These are phyloP conservation scores for Arachnomyces sp. DNA, from an alignment of 2,329 filamentous ascomycete species.

Conservation along the genomic window DNA sequence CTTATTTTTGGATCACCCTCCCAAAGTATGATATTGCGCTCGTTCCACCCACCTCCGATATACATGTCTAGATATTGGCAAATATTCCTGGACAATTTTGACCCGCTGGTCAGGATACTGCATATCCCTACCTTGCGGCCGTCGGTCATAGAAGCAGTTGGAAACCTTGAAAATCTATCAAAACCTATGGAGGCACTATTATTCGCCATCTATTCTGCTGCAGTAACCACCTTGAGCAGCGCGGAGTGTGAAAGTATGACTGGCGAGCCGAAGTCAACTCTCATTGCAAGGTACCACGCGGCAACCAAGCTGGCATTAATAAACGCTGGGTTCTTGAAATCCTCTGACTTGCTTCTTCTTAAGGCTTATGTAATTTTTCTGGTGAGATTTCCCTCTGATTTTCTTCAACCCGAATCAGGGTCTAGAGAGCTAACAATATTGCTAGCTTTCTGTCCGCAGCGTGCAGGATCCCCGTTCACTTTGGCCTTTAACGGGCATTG, in stretches of 20 bases:
- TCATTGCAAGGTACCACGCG: conserved; percentile 36
- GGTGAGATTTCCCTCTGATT: conserved; percentile 27
- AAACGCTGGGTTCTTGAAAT: conserved; percentile 36
- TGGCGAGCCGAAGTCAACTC: conserved; percentile 27
- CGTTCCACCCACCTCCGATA: conserved; percentile 17
- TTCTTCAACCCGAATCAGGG: not conserved
- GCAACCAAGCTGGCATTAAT: conserved; percentile 41
- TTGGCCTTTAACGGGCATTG: conserved; percentile 45
- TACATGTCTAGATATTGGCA: conserved; percentile 64
- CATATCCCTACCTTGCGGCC: conserved; percentile 63
- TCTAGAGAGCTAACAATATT: not conserved
- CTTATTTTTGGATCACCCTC: conserved; percentile 1
- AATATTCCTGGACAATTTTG: conserved; percentile 63
- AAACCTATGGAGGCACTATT: conserved; percentile 32
- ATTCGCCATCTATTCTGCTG: conserved; percentile 60
- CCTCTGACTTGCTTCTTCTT: conserved; percentile 37
- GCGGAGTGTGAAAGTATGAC: conserved; percentile 44
- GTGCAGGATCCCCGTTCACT: conserved; percentile 51
- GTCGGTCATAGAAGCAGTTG: conserved; percentile 54
- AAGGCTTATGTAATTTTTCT: conserved; percentile 48
- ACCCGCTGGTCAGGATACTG: conserved; percentile 62
- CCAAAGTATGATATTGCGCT: conserved; percentile 1
- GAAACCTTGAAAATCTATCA: conserved; percentile 36
- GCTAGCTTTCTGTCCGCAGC: conserved; percentile 48
- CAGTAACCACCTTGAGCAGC: conserved; percentile 47